Percentiles rank a stretch among this genome's conserved stretches.
Evolutionary conservation across 2,329 filamentous ascomycete genomes (phyloP).

Genomic region (Calonectria pseudoreteaudii): DNA sequence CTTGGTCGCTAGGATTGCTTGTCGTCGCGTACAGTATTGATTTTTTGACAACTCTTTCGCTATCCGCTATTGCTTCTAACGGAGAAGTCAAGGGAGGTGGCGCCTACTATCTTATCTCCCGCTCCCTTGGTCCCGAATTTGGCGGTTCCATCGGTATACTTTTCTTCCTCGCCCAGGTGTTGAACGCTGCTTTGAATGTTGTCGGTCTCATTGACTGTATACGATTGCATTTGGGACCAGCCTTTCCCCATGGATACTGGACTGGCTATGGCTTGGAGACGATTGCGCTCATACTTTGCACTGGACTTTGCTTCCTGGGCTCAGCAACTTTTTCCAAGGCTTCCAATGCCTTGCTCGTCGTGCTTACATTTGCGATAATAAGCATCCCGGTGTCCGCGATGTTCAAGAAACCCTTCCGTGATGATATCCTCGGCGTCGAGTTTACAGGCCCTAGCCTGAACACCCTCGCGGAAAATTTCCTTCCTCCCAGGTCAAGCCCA

Average conservation of each 20-base stretch:
- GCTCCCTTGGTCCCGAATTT: conserved; percentile 88
- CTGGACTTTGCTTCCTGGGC: conserved; percentile 80
- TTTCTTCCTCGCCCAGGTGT: conserved; percentile 89
- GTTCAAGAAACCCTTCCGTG: conserved; percentile 74
- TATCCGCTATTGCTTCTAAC: conserved; percentile 91
- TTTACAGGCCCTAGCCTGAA: conserved; percentile 82
- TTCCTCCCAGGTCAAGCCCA: conserved; percentile 74
- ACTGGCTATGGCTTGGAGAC: conserved; percentile 82
- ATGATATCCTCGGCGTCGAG: conserved; percentile 71
- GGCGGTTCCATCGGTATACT: conserved; percentile 89
- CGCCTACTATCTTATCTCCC: conserved; percentile 89
- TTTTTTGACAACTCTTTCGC: conserved; percentile 85
- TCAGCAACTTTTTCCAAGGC: conserved; percentile 84
- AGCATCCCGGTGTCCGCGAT: conserved; percentile 87
- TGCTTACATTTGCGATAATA: conserved; percentile 79
- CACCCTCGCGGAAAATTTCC: conserved; percentile 80
- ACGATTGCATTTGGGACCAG: conserved; percentile 76
- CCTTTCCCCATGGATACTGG: conserved; percentile 80
- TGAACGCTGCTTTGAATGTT: conserved; percentile 89
- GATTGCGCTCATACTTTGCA: conserved; percentile 76
- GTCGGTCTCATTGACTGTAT: conserved; percentile 89
- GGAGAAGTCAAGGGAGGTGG: conserved; percentile 89
- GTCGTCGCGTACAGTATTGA: conserved; percentile 83
- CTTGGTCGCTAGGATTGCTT: conserved; percentile 69
- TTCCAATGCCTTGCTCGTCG: conserved; percentile 79